Evolutionary conservation across 805 yeast species (phyloP), one percentile per base, ranked within the genome.

Genomic region (Nakazawaea peltata): DNA sequence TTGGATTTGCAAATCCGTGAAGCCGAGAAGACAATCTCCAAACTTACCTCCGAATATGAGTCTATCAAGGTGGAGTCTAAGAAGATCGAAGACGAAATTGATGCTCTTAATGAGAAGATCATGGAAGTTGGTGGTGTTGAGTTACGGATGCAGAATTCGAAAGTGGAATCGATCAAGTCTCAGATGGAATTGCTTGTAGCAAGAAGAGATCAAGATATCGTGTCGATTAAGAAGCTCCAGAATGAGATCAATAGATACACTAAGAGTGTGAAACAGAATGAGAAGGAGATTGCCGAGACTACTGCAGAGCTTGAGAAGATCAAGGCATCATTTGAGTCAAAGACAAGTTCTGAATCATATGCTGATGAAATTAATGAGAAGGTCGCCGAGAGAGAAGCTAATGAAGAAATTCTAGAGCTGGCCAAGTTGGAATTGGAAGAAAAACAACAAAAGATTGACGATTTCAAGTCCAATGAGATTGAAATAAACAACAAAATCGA

Each of bases 61-160:
- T 48, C 49, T 3, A 52, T 87, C 6, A 67, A 74, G 47, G 58
- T 60, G 2, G 74, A 73, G 44, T 74, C 87, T 44, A 56, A 61
- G 19, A 74, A 69, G 22, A 55, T 73, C 28, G 84, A 75, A 50
- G 49, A 55, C 5, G 64, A 71, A 39, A 81, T 92, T 27, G 64
- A 67, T 10, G 64, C 46, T 0, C 58, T 88, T 3, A 88, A 86
- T 45, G 83, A 79, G 38, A 70, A 77, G 49, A 85, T 92, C 26
- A 75, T 88, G 83, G 79, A 82, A 33, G 80, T 85, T 36, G 99
- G 99, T 36, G 99, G 99, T 41, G 79, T 83, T 7, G 77, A 77
- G 42, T 64, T 92, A 43, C 75, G 84, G 38, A 54, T 82, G 41
- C 96, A 87, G 48, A 81, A 76, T 41, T 73, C 94, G 1, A 81